Conservation (phyloP, 148 eudicot genomes). For the Pharnaceum exiguum region DNA sequence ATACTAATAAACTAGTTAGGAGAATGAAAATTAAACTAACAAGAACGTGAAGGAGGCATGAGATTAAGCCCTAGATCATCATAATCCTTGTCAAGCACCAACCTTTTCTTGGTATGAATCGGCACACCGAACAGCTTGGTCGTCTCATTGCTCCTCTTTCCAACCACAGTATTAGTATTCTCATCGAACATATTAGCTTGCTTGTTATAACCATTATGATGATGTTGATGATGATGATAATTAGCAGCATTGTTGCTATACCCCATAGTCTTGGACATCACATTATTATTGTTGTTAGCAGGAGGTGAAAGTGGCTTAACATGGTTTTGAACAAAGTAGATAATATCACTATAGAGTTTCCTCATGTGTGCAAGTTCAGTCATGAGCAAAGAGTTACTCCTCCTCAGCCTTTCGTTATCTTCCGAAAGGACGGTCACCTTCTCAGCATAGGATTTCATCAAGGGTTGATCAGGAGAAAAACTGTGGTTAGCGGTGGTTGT, state of each 20-base stretch:
- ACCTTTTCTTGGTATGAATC: conserved; percentile 57
- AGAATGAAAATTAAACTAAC: conserved; percentile 14
- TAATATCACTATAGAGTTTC: conserved; percentile 79
- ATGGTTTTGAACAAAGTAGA: conserved; percentile 85
- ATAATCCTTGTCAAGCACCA: conserved; percentile 67
- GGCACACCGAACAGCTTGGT: conserved; percentile 82
- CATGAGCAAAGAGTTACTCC: conserved; percentile 64
- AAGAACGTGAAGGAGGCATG: conserved; percentile 76
- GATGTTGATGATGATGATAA: background rate
- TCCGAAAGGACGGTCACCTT: conserved; percentile 51
- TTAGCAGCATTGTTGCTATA: conserved; percentile 18
- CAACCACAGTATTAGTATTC: no score
- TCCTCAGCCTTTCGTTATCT: conserved; percentile 68
- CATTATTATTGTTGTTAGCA: conserved; percentile 3
- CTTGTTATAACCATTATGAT: background rate
- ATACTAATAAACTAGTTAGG: background rate
- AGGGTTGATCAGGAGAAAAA: background rate
- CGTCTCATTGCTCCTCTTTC: conserved; percentile 9
- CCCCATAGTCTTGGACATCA: conserved; percentile 13
- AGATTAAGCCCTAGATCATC: conserved; percentile 87
- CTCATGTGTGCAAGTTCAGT: conserved; percentile 86
- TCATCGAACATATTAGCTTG: background rate
- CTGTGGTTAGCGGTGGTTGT: background rate
- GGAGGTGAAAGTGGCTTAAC: conserved; percentile 61
- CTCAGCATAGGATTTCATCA: background rate